Evolutionary conservation across 2,329 filamentous ascomycete species (phyloP).

Genomic region (Pseudogymnoascus sp.): DNA sequence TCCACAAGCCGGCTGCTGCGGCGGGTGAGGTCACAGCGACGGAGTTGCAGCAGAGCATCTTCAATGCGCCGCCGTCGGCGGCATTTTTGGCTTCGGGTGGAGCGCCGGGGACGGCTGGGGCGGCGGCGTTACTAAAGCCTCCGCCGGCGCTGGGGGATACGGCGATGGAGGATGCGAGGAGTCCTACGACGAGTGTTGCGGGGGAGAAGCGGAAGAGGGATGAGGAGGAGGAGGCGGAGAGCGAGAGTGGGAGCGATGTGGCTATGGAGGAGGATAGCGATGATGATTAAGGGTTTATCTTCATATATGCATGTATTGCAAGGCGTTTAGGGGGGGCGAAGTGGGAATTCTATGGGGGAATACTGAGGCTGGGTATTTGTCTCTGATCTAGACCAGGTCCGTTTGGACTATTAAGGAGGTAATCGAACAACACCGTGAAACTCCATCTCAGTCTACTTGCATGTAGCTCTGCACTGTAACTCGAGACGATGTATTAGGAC

Average conservation of each 20-base stretch:
- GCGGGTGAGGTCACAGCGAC: constrained; percentile 56
- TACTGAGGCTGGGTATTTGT: neutral
- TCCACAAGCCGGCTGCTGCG: constrained; percentile 57
- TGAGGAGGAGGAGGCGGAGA: constrained; percentile 57
- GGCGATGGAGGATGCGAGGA: constrained; percentile 43
- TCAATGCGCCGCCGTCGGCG: constrained; percentile 57
- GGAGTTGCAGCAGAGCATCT: constrained; percentile 72
- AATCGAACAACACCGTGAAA: neutral
- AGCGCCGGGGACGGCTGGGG: constrained; percentile 28
- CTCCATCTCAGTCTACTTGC: neutral
- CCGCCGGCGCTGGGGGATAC: constrained; percentile 39
- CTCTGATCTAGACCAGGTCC: neutral
- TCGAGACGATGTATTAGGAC: neutral
- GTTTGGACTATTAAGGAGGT: neutral
- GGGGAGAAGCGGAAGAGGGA: constrained; percentile 67
- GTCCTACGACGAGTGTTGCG: constrained; percentile 39
- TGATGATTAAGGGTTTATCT: constrained; percentile 50
- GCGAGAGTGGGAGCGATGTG: constrained; percentile 62
- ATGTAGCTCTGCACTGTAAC: neutral
- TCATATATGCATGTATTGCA: constrained; percentile 9
- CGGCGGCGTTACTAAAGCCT: constrained; percentile 34
- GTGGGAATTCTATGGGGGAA: neutral
- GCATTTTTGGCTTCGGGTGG: constrained; percentile 35
- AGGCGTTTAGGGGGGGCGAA: constrained; percentile 9
- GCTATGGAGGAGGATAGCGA: constrained; percentile 66